phyloP scores from a whole-genome alignment of 2,329 filamentous ascomycete genomes.

The Hypoxylon sp. region DNA sequence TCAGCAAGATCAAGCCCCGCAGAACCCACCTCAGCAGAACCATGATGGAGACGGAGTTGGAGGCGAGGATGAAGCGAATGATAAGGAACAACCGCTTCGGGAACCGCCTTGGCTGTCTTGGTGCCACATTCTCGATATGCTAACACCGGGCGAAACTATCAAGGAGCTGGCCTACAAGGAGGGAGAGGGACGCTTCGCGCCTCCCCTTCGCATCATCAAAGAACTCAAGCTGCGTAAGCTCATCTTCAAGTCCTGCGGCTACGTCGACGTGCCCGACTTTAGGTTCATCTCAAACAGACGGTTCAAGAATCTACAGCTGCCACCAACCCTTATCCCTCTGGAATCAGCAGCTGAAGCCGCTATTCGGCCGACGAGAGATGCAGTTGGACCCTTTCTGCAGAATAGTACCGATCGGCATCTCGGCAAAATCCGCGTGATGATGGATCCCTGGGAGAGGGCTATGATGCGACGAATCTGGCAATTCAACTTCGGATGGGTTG shows the following conservation, averaged over 20 bases:
- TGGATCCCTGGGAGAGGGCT: constrained; percentile 51
- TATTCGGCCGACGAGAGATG: not conserved
- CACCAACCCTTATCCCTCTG: not conserved
- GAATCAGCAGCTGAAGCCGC: too few relatives aligned
- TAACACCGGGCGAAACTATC: constrained; percentile 58
- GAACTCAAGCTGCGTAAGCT: constrained; percentile 57
- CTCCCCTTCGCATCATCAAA: constrained; percentile 19
- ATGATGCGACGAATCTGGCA: constrained; percentile 54
- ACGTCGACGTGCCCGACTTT: constrained; percentile 61
- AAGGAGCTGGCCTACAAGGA: constrained; percentile 40
- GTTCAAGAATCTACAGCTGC: not conserved
- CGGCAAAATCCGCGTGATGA: constrained; percentile 54
- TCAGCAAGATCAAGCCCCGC: too few relatives aligned
- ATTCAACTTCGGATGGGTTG: constrained; percentile 58
- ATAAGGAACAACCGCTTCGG: not conserved
- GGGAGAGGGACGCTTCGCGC: not conserved
- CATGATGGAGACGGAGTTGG: not conserved
- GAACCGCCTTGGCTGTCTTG: constrained; percentile 57
- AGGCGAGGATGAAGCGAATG: not conserved
- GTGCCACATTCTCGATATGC: constrained; percentile 61
- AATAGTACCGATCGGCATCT: constrained; percentile 56
- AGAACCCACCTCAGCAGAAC: not conserved
- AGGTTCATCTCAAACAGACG: constrained; percentile 51
- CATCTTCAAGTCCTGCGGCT: constrained; percentile 73
- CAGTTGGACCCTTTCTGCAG: constrained; percentile 53